A percentile compares a stretch with the other conserved stretches of the same genome.
These are phyloP conservation scores for Phytophthora agathidicida DNA, from an alignment of 352 stramenopile species.

Conservation along the genomic window DNA sequence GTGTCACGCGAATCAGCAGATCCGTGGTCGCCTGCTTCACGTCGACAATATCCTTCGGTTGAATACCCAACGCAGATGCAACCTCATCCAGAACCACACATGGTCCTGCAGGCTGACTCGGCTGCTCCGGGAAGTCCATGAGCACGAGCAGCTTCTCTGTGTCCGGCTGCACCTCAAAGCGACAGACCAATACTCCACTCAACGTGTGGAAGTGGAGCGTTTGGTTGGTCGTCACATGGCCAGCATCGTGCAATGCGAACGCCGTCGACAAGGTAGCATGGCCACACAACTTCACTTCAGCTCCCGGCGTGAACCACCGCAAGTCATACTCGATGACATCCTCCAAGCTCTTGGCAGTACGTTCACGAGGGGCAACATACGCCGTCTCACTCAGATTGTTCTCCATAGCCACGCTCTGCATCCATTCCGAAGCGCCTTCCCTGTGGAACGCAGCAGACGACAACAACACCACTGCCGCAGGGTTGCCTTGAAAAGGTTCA, in stretches of 20 bases:
- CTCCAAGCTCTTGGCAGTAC: no score
- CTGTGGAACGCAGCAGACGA: background rate
- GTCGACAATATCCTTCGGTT: background rate
- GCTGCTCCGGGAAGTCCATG: slow-evolving; percentile 8
- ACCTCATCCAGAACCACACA: background rate
- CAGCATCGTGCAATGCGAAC: slow-evolving; percentile 1
- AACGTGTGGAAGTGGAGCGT: slow-evolving; percentile 8
- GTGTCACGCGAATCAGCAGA: slow-evolving; percentile 35
- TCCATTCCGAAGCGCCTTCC: slow-evolving; percentile 2
- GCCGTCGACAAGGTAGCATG: slow-evolving; percentile 8
- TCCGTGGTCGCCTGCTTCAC: slow-evolving; percentile 24
- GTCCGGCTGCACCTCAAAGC: background rate
- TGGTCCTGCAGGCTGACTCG: background rate
- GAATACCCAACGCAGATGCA: slow-evolving; percentile 3
- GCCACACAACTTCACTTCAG: slow-evolving; percentile 4
- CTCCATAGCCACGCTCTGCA: slow-evolving; percentile 3
- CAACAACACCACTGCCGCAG: slow-evolving; percentile 3
- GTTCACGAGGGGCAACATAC: background rate
- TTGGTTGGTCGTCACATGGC: slow-evolving; percentile 1
- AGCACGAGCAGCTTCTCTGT: background rate
- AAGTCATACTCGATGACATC: slow-evolving; percentile 1
- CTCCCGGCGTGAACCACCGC: slow-evolving; percentile 4
- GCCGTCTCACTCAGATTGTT: slow-evolving; percentile 9
- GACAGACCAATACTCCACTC: slow-evolving; percentile 5
- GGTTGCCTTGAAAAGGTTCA: slow-evolving; percentile 1